These are phyloP conservation scores for Ophiobolus disseminans DNA, from an alignment of 2,329 filamentous ascomycete genomes.

Conservation along the genomic window DNA sequence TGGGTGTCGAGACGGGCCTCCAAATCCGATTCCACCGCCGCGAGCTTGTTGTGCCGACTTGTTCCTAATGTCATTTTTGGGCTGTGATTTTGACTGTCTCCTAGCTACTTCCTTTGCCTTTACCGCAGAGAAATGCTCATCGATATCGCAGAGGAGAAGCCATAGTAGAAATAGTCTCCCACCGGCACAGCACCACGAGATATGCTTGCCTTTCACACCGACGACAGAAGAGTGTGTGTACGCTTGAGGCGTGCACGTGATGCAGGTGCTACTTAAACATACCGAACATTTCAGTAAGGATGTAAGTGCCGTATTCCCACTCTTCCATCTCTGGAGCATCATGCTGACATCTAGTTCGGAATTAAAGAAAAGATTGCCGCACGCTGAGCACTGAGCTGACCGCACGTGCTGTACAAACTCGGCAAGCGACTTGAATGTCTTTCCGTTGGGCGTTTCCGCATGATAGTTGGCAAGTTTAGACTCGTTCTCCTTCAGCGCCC, in stretches of 20 bases:
- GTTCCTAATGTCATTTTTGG: neutral
- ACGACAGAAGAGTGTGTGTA: slow-evolving; percentile 3
- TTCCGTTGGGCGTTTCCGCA: slow-evolving; percentile 4
- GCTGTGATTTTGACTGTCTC: neutral
- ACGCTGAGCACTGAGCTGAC: slow-evolving; percentile 17
- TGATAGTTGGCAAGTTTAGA: neutral
- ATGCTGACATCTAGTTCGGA: slow-evolving; percentile 13
- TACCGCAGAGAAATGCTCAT: slow-evolving; percentile 29
- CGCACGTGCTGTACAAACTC: slow-evolving; percentile 19
- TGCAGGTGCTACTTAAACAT: slow-evolving; percentile 23
- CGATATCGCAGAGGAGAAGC: slow-evolving; percentile 48
- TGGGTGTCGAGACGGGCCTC: neutral
- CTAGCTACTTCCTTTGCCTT: slow-evolving; percentile 14
- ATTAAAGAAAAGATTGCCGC: slow-evolving; percentile 13
- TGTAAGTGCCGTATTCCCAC: slow-evolving; percentile 10
- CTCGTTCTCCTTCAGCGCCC: neutral
- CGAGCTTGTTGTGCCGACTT: neutral
- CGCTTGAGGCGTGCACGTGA: slow-evolving; percentile 20
- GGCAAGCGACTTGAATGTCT: slow-evolving; percentile 9
- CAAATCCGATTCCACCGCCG: slow-evolving; percentile 13
- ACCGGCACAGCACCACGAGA: slow-evolving; percentile 46
- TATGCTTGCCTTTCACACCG: slow-evolving; percentile 9
- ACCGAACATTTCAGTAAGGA: slow-evolving; percentile 23
- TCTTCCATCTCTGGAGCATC: slow-evolving; percentile 24
- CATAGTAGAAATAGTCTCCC: slow-evolving; percentile 47